These are phyloP conservation scores for Skeletonema menzelii DNA, from an alignment of 108 stramenopile species.

Conservation along the genomic window DNA sequence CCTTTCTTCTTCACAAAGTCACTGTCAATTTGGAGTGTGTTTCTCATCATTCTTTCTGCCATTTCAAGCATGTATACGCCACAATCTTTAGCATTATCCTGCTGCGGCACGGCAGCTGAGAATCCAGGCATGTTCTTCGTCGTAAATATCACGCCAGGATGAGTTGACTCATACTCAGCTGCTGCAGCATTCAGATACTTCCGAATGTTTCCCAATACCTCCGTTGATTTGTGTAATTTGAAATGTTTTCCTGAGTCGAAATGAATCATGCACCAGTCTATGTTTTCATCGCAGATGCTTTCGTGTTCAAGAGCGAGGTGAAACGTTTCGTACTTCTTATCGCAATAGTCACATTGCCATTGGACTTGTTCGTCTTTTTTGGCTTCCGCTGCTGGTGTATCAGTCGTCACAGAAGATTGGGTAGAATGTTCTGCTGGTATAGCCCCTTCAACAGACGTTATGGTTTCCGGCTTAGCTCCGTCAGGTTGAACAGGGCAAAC, in stretches of 20 bases:
- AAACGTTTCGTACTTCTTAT: not conserved
- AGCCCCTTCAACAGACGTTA: not conserved
- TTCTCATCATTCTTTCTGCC: slow-evolving; percentile 20
- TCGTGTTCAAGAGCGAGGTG: slow-evolving; percentile 25
- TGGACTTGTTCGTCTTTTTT: not conserved
- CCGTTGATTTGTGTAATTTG: slow-evolving; percentile 27
- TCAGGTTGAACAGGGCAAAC: not conserved
- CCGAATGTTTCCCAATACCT: slow-evolving; percentile 24
- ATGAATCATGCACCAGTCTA: slow-evolving; percentile 39
- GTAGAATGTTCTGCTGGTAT: not conserved
- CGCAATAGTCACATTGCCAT: slow-evolving; percentile 36
- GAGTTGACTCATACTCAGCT: slow-evolving; percentile 22
- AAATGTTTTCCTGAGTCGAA: slow-evolving; percentile 50
- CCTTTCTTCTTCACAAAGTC: slow-evolving; percentile 29
- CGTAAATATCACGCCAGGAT: slow-evolving; percentile 16
- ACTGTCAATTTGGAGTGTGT: slow-evolving; percentile 21
- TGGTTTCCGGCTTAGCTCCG: not conserved
- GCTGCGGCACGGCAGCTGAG: slow-evolving; percentile 45
- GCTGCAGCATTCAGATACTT: slow-evolving; percentile 40
- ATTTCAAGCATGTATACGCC: slow-evolving; percentile 63
- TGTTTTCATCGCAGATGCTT: slow-evolving; percentile 23
- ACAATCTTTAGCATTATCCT: slow-evolving; percentile 67
- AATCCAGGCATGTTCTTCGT: slow-evolving; percentile 42
- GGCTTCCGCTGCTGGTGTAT: not conserved
- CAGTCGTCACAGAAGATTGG: not conserved